These are phyloP conservation scores for Anethum foeniculum DNA, from an alignment of 140 eudicot genomes.

Conservation along the genomic window DNA sequence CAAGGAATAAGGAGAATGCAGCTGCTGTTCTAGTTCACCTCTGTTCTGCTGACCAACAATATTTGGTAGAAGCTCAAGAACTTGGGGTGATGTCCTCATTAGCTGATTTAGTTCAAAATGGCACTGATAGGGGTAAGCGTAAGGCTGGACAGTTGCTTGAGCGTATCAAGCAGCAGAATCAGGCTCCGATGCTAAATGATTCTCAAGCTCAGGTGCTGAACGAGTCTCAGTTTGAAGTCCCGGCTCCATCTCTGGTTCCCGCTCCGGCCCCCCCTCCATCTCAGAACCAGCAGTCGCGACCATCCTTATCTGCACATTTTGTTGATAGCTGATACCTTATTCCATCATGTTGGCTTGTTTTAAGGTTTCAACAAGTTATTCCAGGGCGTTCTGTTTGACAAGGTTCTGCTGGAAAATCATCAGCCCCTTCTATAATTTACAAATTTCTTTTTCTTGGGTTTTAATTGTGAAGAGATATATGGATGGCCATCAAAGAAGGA, in stretches of 20 bases:
- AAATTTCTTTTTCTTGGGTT: conserved; percentile 23
- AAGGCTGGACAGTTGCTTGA: conserved; percentile 82
- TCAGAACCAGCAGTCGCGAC: conserved; percentile 20
- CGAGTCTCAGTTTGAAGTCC: neutral
- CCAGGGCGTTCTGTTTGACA: conserved; percentile 16
- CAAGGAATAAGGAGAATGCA: conserved; percentile 80
- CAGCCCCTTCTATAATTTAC: conserved; percentile 22
- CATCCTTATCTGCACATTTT: conserved; percentile 19
- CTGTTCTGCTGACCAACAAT: conserved; percentile 56
- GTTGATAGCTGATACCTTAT: conserved; percentile 21
- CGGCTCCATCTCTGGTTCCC: neutral
- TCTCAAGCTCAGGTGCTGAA: conserved; percentile 17
- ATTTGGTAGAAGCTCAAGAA: conserved; percentile 62
- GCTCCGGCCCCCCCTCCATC: conserved; percentile 20
- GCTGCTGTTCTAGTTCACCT: conserved; percentile 83
- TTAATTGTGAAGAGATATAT: conserved; percentile 15
- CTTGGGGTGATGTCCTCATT: conserved; percentile 49
- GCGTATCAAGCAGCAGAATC: conserved; percentile 61
- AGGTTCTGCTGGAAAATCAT: conserved; percentile 65
- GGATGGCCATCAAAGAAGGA: neutral
- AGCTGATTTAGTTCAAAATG: conserved; percentile 49
- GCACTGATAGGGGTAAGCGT: conserved; percentile 83
- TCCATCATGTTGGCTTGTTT: conserved; percentile 10
- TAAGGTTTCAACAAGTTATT: conserved; percentile 17
- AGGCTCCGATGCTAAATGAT: conserved; percentile 14